Evolutionary conservation across 768 basidiomycete genomes (phyloP).

Genomic region (Dentipellis sp.): DNA sequence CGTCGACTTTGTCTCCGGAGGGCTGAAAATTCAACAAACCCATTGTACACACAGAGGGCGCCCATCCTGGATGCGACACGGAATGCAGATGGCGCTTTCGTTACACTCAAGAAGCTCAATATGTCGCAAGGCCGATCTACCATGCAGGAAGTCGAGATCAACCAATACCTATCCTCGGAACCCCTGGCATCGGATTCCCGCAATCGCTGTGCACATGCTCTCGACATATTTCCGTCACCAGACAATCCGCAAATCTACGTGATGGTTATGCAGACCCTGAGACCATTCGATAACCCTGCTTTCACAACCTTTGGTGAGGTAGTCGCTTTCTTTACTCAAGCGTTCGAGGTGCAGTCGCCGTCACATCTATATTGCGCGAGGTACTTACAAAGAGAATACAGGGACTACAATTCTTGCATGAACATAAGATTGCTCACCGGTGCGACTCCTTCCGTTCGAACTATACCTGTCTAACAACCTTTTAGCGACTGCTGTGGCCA

Average conservation of each 20-base stretch:
- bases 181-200: constrained; percentile 1
- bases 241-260: constrained; percentile 9
- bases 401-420: constrained; percentile 11
- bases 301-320: constrained; percentile 24
- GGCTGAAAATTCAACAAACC: too few relatives aligned
- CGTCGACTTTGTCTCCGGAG: too few relatives aligned
- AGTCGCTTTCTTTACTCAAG: constrained; percentile 20
- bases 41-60: too few relatives aligned
- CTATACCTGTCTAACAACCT: not conserved
- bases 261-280: constrained; percentile 23
- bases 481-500: constrained; percentile 1
- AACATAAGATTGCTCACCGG: constrained; percentile 9
- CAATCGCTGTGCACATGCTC: constrained; percentile 3
- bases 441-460: not conserved
- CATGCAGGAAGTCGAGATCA: constrained; percentile 4
- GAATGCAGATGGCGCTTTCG: constrained; percentile 9
- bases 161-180: not conserved
- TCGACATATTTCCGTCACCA: constrained; percentile 8
- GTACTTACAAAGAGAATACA: too few relatives aligned
- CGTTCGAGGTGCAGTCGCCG: constrained; percentile 25
- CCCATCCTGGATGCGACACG: constrained; percentile 17
- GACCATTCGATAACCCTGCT: constrained; percentile 11
- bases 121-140: not conserved
- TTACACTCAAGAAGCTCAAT: constrained; percentile 14
- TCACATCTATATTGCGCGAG: too few relatives aligned